Evolutionary conservation across 352 stramenopile species (phyloP).

Genomic region (Globisporangium orthogonon): DNA sequence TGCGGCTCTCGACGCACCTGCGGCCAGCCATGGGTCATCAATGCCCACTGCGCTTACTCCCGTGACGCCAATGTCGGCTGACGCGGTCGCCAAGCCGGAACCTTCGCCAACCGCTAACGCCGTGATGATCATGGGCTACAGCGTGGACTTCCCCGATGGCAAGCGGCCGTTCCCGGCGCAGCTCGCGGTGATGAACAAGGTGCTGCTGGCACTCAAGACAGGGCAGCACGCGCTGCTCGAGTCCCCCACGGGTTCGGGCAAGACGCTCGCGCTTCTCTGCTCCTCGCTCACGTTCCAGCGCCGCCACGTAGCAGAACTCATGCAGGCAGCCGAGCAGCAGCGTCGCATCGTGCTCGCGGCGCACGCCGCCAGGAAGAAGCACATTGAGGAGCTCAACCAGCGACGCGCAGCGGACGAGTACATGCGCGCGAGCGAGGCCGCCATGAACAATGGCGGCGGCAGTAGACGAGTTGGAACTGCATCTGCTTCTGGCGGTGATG

Average conservation of each 20-base stretch:
- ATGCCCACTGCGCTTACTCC: not conserved
- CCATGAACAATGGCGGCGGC: not conserved
- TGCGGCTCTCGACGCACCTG: no score
- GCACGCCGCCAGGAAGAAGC: conserved; percentile 4
- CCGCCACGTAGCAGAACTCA: conserved; percentile 39
- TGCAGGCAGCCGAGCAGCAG: conserved; percentile 18
- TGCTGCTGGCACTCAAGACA: conserved; percentile 73
- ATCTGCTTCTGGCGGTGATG: conserved; percentile 7
- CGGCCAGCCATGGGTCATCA: not conserved
- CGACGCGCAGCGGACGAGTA: conserved; percentile 5
- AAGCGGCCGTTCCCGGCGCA: conserved; percentile 84
- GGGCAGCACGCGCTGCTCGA: conserved; percentile 79
- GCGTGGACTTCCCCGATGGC: conserved; percentile 64
- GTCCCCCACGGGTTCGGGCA: conserved; percentile 78
- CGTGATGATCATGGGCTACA: conserved; percentile 85
- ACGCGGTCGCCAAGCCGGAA: not conserved
- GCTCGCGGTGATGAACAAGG: conserved; percentile 85
- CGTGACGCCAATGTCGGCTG: not conserved
- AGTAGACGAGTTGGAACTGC: not conserved
- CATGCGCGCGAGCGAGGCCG: not conserved
- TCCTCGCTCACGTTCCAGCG: conserved; percentile 76
- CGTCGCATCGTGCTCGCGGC: conserved; percentile 5
- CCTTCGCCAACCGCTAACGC: conserved; percentile 5
- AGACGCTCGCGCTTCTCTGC: conserved; percentile 82
- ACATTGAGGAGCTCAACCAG: conserved; percentile 7